Percentiles rank a stretch among this genome's conserved stretches.
Evolutionary conservation across 2,329 filamentous ascomycete species (phyloP).

Genomic region (Tolypocladium tropicale): DNA sequence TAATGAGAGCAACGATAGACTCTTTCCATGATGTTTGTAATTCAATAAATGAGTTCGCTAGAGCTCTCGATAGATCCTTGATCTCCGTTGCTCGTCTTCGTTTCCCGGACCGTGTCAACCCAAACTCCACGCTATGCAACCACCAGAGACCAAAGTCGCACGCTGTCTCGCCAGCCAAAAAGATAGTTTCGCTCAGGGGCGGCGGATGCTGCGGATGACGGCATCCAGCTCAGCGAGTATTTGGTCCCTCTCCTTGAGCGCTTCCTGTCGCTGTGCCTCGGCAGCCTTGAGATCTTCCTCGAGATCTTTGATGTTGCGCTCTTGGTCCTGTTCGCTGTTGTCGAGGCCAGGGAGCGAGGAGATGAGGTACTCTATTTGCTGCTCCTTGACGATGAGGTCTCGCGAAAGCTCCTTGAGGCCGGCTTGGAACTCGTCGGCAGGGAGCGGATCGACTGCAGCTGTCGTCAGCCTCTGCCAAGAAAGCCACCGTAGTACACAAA

Average conservation of each 20-base stretch:
- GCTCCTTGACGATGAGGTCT: conserved; percentile 69
- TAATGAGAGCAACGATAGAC: not conserved
- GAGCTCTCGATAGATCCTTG: not conserved
- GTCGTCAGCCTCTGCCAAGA: not conserved
- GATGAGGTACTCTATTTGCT: conserved; percentile 73
- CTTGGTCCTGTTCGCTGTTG: conserved; percentile 68
- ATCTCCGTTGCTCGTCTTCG: not conserved
- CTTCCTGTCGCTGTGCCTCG: conserved; percentile 51
- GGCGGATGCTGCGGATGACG: conserved; percentile 49
- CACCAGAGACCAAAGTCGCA: not conserved
- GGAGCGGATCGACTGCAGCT: conserved; percentile 46
- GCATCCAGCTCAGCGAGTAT: conserved; percentile 49
- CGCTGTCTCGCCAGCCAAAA: conserved; percentile 1
- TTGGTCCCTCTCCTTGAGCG: conserved; percentile 52
- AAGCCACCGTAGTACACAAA: not conserved
- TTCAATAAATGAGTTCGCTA: not conserved
- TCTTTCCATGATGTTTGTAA: not conserved
- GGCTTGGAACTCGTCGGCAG: conserved; percentile 53
- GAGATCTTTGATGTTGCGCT: conserved; percentile 52
- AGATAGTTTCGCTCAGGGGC: conserved; percentile 34
- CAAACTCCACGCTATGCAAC: conserved; percentile 18
- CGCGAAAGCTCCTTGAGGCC: conserved; percentile 63
- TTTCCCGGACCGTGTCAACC: not conserved
- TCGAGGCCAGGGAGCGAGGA: conserved; percentile 67
- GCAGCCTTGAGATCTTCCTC: conserved; percentile 55